Percentiles rank a stretch among this genome's conserved stretches.
These are phyloP conservation scores for Podila horticola DNA, from an alignment of 192 early-diverging fungal species.

Conservation along the genomic window DNA sequence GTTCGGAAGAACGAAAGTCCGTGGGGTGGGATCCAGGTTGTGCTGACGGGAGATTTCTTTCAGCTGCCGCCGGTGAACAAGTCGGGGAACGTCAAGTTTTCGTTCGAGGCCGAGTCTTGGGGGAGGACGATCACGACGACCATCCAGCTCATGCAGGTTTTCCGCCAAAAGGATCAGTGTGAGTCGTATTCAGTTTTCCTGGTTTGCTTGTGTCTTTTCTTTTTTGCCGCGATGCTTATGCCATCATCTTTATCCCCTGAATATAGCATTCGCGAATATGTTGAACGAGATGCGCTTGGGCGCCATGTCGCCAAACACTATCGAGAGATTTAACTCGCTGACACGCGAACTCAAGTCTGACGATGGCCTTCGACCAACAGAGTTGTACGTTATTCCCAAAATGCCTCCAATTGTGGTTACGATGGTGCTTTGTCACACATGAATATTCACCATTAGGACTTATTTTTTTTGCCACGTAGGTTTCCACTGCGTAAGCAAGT, in stretches of 20 bases:
- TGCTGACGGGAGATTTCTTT: slow-evolving; percentile 81
- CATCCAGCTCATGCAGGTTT: slow-evolving; percentile 80
- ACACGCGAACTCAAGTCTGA: slow-evolving; percentile 56
- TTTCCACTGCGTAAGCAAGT: slow-evolving; percentile 79
- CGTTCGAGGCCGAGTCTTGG: slow-evolving; percentile 76
- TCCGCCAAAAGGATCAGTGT: slow-evolving; percentile 83
- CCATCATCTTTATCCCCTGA: background rate
- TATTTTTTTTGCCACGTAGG: too few relatives aligned
- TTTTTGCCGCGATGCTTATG: background rate
- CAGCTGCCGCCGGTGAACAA: slow-evolving; percentile 80
- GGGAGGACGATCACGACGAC: slow-evolving; percentile 56
- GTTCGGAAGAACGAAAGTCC: slow-evolving; percentile 54
- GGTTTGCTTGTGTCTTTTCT: background rate
- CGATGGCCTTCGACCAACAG: slow-evolving; percentile 71
- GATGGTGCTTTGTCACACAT: too few relatives aligned
- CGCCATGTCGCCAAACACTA: slow-evolving; percentile 61
- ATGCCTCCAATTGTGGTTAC: background rate
- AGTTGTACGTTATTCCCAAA: slow-evolving; percentile 61
- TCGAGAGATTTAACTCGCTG: slow-evolving; percentile 57
- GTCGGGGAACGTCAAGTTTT: slow-evolving; percentile 60
- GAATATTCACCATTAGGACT: background rate
- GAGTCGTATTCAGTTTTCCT: slow-evolving; percentile 4
- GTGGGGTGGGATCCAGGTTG: slow-evolving; percentile 83
- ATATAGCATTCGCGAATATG: slow-evolving; percentile 76
- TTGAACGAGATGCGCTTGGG: slow-evolving; percentile 90